These are phyloP conservation scores for Leccinum longicurvipes DNA, from an alignment of 768 basidiomycete species.

Conservation along the genomic window DNA sequence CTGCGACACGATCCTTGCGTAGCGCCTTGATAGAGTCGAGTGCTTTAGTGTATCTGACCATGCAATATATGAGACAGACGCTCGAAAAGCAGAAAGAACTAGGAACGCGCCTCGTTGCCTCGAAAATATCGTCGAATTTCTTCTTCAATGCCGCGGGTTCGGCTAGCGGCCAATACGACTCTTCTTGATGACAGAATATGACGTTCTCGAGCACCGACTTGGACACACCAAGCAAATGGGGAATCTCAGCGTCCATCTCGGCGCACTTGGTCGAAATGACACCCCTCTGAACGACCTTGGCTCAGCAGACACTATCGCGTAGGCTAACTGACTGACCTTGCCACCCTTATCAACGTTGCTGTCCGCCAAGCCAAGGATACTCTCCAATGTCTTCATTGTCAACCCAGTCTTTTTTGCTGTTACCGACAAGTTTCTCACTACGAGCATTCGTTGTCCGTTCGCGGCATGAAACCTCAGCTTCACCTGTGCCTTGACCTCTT, in stretches of 20 bases:
- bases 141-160: constrained; percentile 92
- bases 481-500: constrained; percentile 98
- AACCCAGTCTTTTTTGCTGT: constrained; percentile 90
- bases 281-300: constrained; percentile 51
- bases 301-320: background rate
- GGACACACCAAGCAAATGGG: constrained; percentile 89
- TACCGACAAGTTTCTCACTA: constrained; percentile 86
- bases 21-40: constrained; percentile 87
- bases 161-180: constrained; percentile 95
- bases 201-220: constrained; percentile 99
- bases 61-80: background rate
- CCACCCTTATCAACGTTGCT: constrained; percentile 60
- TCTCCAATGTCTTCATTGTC: constrained; percentile 98
- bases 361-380: constrained; percentile 75
- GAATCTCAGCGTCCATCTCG: constrained; percentile 94
- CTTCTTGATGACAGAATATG: constrained; percentile 99
- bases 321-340: constrained; percentile 52
- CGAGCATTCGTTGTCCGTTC: constrained; percentile 87
- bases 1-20: constrained; percentile 86
- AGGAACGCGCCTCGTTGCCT: constrained; percentile 78
- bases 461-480: constrained; percentile 90
- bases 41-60: constrained; percentile 90
- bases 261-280: constrained; percentile 97
- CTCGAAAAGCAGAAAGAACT: background rate
- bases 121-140: constrained; percentile 99